Percentiles rank a stretch among this genome's conserved stretches.
These are phyloP conservation scores for Rhizopogon vinicolor DNA, from an alignment of 768 basidiomycete genomes.

Conservation along the genomic window DNA sequence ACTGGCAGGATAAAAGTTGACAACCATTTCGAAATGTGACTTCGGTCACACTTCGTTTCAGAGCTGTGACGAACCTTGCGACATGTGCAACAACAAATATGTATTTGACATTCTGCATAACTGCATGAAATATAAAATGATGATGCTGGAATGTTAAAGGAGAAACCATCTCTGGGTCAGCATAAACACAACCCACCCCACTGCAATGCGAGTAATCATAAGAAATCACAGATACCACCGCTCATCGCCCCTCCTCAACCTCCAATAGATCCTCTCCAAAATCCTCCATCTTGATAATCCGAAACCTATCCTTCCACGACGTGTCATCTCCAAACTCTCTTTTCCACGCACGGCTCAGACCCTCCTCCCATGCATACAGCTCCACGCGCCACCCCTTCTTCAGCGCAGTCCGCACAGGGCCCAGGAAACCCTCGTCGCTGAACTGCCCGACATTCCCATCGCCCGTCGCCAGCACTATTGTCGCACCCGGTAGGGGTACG, in stretches of 20 bases:
- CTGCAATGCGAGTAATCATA: not conserved
- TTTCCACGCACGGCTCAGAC: constrained; percentile 75
- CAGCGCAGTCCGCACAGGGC: constrained; percentile 80
- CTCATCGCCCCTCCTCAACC: constrained; percentile 21
- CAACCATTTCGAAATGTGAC: too few species aligned
- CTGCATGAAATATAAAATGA: too few species aligned
- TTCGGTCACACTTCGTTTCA: too few species aligned
- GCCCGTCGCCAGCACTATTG: constrained; percentile 90
- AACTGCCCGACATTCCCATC: constrained; percentile 93
- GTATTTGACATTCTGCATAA: too few species aligned
- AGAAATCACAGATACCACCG: not conserved
- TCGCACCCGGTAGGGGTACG: constrained; percentile 57
- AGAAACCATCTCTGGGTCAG: too few species aligned
- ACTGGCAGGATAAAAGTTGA: too few species aligned
- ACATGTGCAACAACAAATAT: too few species aligned
- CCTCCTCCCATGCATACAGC: constrained; percentile 87
- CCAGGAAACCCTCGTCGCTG: constrained; percentile 89
- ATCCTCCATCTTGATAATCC: constrained; percentile 61
- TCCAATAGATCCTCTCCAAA: constrained; percentile 60
- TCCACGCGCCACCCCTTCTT: constrained; percentile 94
- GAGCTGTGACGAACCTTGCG: too few species aligned
- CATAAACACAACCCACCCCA: not conserved
- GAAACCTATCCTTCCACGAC: constrained; percentile 38
- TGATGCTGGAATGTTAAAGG: too few species aligned
- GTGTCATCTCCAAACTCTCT: constrained; percentile 61